These are phyloP conservation scores for Lachnellula arida DNA, from an alignment of 2,329 filamentous ascomycete genomes.

Conservation along the genomic window DNA sequence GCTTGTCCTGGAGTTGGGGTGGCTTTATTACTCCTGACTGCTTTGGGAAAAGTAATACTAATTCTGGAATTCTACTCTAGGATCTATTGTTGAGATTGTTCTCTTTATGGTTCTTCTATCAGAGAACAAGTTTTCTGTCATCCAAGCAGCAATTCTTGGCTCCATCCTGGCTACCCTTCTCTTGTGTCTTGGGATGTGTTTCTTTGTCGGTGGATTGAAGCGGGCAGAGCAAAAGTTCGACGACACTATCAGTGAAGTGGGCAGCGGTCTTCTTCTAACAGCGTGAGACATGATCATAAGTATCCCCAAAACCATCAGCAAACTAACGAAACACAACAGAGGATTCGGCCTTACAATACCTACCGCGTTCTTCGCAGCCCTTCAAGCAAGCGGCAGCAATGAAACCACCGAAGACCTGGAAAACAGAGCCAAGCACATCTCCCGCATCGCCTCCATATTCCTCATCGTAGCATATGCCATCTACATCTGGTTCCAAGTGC, in stretches of 20 bases:
- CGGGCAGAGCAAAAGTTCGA: slow-evolving; percentile 68
- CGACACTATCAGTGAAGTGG: slow-evolving; percentile 72
- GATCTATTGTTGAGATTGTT: slow-evolving; percentile 75
- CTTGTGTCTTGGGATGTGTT: slow-evolving; percentile 74
- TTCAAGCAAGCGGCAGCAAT: slow-evolving; percentile 40
- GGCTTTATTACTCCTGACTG: slow-evolving; percentile 4
- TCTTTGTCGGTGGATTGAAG: slow-evolving; percentile 68
- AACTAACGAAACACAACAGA: slow-evolving; percentile 29
- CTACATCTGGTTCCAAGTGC: slow-evolving; percentile 69
- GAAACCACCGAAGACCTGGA: slow-evolving; percentile 39
- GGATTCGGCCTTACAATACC: slow-evolving; percentile 43
- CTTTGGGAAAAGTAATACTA: slow-evolving; percentile 50
- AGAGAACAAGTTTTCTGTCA: slow-evolving; percentile 56
- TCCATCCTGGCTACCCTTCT: slow-evolving; percentile 79
- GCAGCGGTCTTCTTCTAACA: slow-evolving; percentile 70
- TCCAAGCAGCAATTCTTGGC: slow-evolving; percentile 77
- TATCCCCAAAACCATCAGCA: slow-evolving; percentile 61
- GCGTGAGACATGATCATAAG: slow-evolving; percentile 57
- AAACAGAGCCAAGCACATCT: slow-evolving; percentile 57
- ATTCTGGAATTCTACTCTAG: slow-evolving; percentile 55
- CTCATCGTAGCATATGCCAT: slow-evolving; percentile 64
- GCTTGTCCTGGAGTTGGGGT: slow-evolving; percentile 37
- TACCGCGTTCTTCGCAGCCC: slow-evolving; percentile 45
- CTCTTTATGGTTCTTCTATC: slow-evolving; percentile 72
- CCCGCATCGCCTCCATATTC: slow-evolving; percentile 65